These are phyloP conservation scores for Paraurostyla sp. DNA, from an alignment of 73 alveolate species.

Conservation along the genomic window DNA sequence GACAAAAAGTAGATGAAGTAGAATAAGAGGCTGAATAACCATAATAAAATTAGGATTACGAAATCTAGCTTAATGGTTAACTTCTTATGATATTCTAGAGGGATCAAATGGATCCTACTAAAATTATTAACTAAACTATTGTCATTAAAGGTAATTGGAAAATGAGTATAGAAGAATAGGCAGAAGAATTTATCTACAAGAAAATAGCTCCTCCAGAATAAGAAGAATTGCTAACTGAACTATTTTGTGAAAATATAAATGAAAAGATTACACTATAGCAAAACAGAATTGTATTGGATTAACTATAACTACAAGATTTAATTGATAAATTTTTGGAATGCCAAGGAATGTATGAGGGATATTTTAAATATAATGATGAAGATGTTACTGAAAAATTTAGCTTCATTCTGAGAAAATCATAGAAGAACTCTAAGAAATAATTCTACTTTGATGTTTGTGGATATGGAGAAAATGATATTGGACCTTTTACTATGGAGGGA, in stretches of 20 bases:
- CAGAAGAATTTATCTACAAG: slow-evolving; percentile 50
- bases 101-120: slow-evolving; percentile 13
- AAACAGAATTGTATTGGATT: background rate
- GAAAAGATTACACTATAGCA: background rate
- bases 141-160: slow-evolving; percentile 54
- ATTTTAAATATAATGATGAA: slow-evolving; percentile 39
- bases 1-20: background rate
- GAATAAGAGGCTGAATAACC: slow-evolving; percentile 35
- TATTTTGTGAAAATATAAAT: background rate
- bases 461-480: slow-evolving; percentile 60
- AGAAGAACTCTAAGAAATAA: background rate
- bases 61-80: slow-evolving; percentile 20
- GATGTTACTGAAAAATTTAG: slow-evolving; percentile 40
- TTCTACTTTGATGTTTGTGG: slow-evolving; percentile 35
- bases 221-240: slow-evolving; percentile 24
- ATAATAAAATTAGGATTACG: background rate
- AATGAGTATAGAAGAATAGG: background rate
- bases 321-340: background rate
- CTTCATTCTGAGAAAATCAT: slow-evolving; percentile 16
- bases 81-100: slow-evolving; percentile 37
- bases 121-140: slow-evolving; percentile 1
- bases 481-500: slow-evolving; percentile 52
- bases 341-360: slow-evolving; percentile 35
- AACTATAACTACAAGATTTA: background rate
- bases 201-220: background rate